Conservation (phyloP, 495 filamentous ascomycete genomes). For the Neurospora sp. region DNA sequence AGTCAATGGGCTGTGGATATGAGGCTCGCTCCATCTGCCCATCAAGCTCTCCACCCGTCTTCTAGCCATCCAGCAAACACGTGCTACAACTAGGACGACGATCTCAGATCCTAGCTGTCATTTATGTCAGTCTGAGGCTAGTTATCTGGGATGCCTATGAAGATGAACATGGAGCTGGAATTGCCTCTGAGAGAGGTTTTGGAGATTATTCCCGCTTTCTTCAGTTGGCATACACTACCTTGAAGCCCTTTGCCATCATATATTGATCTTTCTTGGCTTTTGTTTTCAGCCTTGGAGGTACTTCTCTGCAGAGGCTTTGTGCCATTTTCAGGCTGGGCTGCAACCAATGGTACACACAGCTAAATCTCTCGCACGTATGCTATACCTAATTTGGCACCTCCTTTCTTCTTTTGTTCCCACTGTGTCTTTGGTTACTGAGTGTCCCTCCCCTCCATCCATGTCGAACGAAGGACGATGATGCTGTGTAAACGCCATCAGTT, state of each 20-base stretch:
- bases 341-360: neutral
- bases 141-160: neutral
- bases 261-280: neutral
- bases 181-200: neutral
- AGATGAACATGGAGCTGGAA: neutral
- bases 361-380: neutral
- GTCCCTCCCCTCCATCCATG: neutral
- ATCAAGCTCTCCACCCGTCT: neutral
- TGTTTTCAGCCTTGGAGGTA: neutral
- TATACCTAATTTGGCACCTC: neutral
- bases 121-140: neutral
- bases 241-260: neutral
- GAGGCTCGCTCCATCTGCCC: neutral
- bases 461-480: neutral
- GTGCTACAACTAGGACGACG: neutral
- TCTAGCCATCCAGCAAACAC: neutral
- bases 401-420: neutral
- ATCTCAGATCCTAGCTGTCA: neutral
- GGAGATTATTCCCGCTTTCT: neutral
- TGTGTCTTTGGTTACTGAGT: neutral
- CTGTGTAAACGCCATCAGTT: neutral
- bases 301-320: neutral
- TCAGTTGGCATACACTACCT: neutral
- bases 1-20: neutral
- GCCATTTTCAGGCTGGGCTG: neutral